Evolutionary conservation across 1,284 basidiomycete genomes (phyloP).

Genomic region (Apiotrichum montevideense): DNA sequence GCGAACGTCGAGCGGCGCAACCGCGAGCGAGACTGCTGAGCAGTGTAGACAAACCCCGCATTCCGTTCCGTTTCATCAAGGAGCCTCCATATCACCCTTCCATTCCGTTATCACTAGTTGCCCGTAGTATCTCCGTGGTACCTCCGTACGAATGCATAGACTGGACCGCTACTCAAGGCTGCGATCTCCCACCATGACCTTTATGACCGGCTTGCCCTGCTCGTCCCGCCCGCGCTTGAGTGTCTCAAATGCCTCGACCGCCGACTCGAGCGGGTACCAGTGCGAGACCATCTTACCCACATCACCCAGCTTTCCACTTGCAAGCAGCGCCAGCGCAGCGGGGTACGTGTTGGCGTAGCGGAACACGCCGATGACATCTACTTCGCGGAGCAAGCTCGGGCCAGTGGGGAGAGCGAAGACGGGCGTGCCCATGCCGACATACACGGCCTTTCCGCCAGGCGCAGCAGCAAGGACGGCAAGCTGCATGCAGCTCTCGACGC

Average conservation of each 20-base stretch:
- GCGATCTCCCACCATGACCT: slow-evolving; percentile 61
- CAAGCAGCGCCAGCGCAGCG: slow-evolving; percentile 70
- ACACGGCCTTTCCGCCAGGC: slow-evolving; percentile 80
- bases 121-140: not conserved
- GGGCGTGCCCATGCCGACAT: slow-evolving; percentile 89
- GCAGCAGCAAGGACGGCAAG: slow-evolving; percentile 73
- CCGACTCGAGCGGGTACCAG: slow-evolving; percentile 61
- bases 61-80: too few relatives aligned
- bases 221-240: slow-evolving; percentile 69
- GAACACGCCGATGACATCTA: slow-evolving; percentile 90
- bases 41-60: too few relatives aligned
- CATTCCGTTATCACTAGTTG: not conserved
- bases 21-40: too few relatives aligned
- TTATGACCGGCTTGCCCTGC: slow-evolving; percentile 71
- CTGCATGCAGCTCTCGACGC: slow-evolving; percentile 83
- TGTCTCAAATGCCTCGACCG: slow-evolving; percentile 70
- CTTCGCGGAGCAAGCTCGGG: slow-evolving; percentile 75
- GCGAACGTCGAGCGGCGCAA: too few relatives aligned
- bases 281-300: slow-evolving; percentile 76
- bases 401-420: slow-evolving; percentile 77
- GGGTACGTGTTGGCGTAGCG: slow-evolving; percentile 71
- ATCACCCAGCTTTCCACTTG: slow-evolving; percentile 56
- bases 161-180: slow-evolving; percentile 6
- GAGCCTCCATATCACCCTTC: not conserved
- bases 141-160: slow-evolving; percentile 2